Conservation (phyloP, 2,329 filamentous ascomycete species). For the Verruconis gallopava region DNA sequence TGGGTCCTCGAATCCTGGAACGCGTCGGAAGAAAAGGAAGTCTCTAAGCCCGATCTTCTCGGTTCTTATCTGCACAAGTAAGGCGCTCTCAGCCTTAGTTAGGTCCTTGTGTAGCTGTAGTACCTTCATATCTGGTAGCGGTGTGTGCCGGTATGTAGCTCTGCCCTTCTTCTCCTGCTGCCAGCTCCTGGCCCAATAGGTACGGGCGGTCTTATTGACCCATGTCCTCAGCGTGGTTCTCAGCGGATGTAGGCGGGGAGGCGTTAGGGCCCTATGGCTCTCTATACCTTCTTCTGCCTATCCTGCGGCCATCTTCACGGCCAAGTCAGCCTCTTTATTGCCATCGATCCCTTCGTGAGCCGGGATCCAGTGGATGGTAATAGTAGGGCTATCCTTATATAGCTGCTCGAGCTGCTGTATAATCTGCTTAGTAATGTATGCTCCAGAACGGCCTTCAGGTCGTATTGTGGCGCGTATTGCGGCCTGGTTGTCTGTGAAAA, state of each 20-base stretch:
- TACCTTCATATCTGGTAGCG: conserved; percentile 11
- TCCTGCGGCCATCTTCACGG: conserved; percentile 14
- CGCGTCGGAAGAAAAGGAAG: conserved; percentile 21
- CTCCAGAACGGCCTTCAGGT: conserved; percentile 17
- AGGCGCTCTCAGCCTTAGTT: conserved; percentile 16
- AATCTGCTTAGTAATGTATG: conserved; percentile 19
- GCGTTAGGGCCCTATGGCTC: conserved; percentile 9
- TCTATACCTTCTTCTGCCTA: conserved; percentile 5
- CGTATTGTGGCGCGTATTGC: conserved; percentile 19
- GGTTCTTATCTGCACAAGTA: conserved; percentile 18
- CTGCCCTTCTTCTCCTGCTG: conserved; percentile 14
- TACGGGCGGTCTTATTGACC: conserved; percentile 14
- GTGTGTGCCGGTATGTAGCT: conserved; percentile 14
- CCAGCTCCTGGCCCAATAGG: conserved; percentile 14
- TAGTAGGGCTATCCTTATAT: background rate
- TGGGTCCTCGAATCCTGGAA: conserved; percentile 19
- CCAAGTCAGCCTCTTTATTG: conserved; percentile 14
- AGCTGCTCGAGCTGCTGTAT: conserved; percentile 13
- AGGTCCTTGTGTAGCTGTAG: conserved; percentile 10
- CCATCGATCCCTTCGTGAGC: conserved; percentile 13
- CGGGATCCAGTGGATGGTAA: conserved; percentile 12
- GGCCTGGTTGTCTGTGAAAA: conserved; percentile 23
- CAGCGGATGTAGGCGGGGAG: conserved; percentile 11
- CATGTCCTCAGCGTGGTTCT: conserved; percentile 10
- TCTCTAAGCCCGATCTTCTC: conserved; percentile 18